These are phyloP conservation scores for Obba rivulosa DNA, from an alignment of 768 basidiomycete genomes.

Conservation along the genomic window DNA sequence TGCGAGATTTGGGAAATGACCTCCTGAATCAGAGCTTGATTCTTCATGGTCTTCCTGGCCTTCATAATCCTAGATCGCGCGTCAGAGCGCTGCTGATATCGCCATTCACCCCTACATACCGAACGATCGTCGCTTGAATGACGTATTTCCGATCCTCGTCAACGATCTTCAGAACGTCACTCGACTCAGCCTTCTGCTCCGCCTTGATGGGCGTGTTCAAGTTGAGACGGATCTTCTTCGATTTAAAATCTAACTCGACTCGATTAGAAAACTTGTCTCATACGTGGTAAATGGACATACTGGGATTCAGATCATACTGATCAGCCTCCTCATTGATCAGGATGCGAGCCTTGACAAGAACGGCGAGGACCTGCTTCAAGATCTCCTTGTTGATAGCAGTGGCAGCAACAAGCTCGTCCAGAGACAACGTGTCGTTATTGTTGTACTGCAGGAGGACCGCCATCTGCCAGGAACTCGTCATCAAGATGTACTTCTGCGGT, in stretches of 20 bases:
- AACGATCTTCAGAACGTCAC: constrained; percentile 88
- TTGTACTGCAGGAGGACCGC: constrained; percentile 95
- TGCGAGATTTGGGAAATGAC: constrained; percentile 86
- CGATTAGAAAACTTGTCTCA: too few relatives aligned
- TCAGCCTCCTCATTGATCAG: constrained; percentile 84
- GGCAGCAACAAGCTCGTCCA: constrained; percentile 73
- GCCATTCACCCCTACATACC: constrained; percentile 31
- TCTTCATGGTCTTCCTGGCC: constrained; percentile 92
- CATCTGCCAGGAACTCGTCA: constrained; percentile 94
- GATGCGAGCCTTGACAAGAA: constrained; percentile 76
- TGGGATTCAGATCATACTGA: constrained; percentile 89
- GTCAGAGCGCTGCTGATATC: background rate
- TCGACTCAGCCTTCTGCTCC: constrained; percentile 87
- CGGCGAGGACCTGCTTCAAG: constrained; percentile 60
- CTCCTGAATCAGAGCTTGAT: constrained; percentile 84
- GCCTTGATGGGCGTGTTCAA: constrained; percentile 91
- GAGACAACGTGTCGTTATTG: constrained; percentile 77
- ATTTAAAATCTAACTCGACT: constrained; percentile 89
- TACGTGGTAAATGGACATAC: constrained; percentile 37
- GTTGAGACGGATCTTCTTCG: constrained; percentile 90
- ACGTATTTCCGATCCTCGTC: constrained; percentile 97
- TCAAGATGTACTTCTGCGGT: constrained; percentile 92
- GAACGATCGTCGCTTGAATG: constrained; percentile 91
- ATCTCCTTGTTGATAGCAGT: constrained; percentile 80
- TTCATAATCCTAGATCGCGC: constrained; percentile 76